Evolutionary conservation across 495 filamentous ascomycete species (phyloP), one percentile per base, ranked within the genome.

Genomic region (Tetracladium setigerum): DNA sequence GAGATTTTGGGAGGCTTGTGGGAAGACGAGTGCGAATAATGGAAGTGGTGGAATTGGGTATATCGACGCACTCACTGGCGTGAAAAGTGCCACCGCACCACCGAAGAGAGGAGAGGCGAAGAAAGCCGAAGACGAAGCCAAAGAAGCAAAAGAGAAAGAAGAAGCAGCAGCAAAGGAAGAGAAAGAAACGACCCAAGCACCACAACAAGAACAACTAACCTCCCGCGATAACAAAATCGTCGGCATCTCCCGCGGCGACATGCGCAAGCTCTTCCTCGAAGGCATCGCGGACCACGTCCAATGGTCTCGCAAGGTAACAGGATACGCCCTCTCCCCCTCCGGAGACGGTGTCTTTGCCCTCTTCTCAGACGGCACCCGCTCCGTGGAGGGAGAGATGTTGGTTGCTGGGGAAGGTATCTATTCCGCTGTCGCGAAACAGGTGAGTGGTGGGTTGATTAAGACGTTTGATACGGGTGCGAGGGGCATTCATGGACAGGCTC

Each of bases 401-500:
- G 47, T 77, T 30, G 73, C 67, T 31, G 73, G 73, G 12, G 73
- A 77, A 30, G 73, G 73, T 14, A 68, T 77, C n/a, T 70, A 72
- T 49, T 74, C 71, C 4, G 61, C 60, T 46, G 62, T 75, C 30
- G 70, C 73, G 12, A 69, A 67, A 46, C 72, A 78, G 56, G 49
- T 78, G 4, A 74, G 71, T 5, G 49, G 53, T 5, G 73, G 72
- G 6, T 66, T 50, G 52, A 53, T 78, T 30, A 76, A 73, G 50
- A 67, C 70, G 3, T 78, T 66, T 47, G 73, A 78, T 50, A 74
- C 71, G 0, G 75, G 73, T 18, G 72, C 73, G 1, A 52, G 76
- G 42, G 73, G 73, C 0, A 77, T 78, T 13, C 74, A 79, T 50
- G 76, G 76, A 1, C 70, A 76, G 55, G 70, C 74, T 37, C 70